A percentile compares a stretch with the other conserved stretches of the same genome.
Conservation (phyloP, 2,329 filamentous ascomycete genomes). For the Boeremia lycopersici region DNA sequence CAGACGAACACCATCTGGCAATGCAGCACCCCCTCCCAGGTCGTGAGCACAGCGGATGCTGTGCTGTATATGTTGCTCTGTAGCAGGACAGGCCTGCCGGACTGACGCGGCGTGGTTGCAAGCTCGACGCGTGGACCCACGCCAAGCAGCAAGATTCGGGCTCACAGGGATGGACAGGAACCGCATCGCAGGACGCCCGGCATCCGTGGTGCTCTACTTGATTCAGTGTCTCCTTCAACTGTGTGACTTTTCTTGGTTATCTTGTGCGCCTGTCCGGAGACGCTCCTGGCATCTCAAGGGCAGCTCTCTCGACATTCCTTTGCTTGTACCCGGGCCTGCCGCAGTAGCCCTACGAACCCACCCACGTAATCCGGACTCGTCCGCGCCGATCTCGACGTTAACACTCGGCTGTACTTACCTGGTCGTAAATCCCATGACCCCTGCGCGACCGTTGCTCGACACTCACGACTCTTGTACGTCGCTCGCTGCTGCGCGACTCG, state of each 20-base stretch:
- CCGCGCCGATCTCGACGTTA: slow-evolving; percentile 10
- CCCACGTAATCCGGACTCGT: background rate
- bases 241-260: background rate
- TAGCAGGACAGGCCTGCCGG: slow-evolving; percentile 5
- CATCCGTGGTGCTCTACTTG: slow-evolving; percentile 10
- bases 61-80: too few relatives aligned
- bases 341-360: slow-evolving; percentile 1
- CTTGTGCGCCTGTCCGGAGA: background rate
- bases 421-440: slow-evolving; percentile 9
- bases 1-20: too few relatives aligned
- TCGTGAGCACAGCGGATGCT: too few relatives aligned
- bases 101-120: slow-evolving; percentile 10
- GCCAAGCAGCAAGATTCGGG: slow-evolving; percentile 14
- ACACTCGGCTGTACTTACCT: slow-evolving; percentile 10
- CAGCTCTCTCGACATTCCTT: slow-evolving; percentile 5
- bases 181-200: slow-evolving; percentile 7
- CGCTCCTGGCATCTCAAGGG: background rate
- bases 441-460: background rate
- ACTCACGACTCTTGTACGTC: background rate
- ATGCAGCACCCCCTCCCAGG: too few relatives aligned
- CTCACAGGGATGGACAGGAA: slow-evolving; percentile 12
- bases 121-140: slow-evolving; percentile 10
- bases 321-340: slow-evolving; percentile 1
- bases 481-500: slow-evolving; percentile 8
- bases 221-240: slow-evolving; percentile 14